Base-by-base conservation (phyloP, 2,329 filamentous ascomycete species). In the Rachicladosporium sp. region DNA sequence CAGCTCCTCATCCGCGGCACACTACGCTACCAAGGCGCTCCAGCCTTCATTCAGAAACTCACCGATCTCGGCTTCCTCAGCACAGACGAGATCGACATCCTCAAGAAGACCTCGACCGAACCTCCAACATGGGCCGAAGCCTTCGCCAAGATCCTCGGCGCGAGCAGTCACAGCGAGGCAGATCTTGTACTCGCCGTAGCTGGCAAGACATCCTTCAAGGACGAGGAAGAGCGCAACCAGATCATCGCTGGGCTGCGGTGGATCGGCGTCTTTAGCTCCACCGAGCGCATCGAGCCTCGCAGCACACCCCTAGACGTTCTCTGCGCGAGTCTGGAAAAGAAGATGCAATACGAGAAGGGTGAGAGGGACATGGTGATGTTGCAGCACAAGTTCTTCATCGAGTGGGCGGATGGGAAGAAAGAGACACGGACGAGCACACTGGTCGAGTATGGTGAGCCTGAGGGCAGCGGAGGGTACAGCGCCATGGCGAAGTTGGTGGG, bases 301-400 rank as follows among this genome's bases (percentile, higher is more conserved):
- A 81, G 78, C 40, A 94, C 84, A 68, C 82, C 86, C 4, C 74
- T 94, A 15, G 88, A 94, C 62, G 89, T 83, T n/a, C 76, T 94
- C 31, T 94, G 87, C 67, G 85, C 84, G 27, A 82, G 78, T 3
- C 74, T 94, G 23, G 86, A 93, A 70, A 67, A 83, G 70, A 93
- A 93, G 77, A 93, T 93, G 84, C 75, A 83, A 63, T 94, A 80
- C 63, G 81, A 75, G 56, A 70, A 81, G 52, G 80, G 74, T 45
- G 86, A 94, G 75, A 80, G 87, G 43, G 87, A 93, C 62, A 69
- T 93, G 49, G 82, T 91, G 40, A 71, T 76, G 66, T 71, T 86
- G 27, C 82, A 86, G 67, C 81, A 85, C 69, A 80, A 77, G 67
- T 93, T 93, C 60, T 78, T 79, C 59, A 84, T 93, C 50, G 82